phyloP scores from a whole-genome alignment of 257 asterid species.

The Solanum commersonii region DNA sequence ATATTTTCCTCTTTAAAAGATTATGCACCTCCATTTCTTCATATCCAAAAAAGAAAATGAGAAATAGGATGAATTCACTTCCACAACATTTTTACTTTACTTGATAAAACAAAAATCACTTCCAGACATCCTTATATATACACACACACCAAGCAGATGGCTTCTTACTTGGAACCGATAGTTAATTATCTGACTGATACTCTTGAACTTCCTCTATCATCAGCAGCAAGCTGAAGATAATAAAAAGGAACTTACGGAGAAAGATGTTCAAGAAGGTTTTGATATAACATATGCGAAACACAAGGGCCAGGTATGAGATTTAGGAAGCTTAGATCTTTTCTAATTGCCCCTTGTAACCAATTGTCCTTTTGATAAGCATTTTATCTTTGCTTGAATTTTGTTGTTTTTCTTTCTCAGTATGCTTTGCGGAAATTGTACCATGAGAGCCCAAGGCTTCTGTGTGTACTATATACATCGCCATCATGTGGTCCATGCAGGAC shows the following conservation, averaged over 20 bases:
- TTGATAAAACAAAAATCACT: neutral
- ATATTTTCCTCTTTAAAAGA: neutral
- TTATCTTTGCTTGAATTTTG: neutral
- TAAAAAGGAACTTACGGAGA: constrained; percentile 76
- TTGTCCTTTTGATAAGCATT: neutral
- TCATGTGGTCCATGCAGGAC: constrained; percentile 99
- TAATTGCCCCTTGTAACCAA: neutral
- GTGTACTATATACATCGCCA: constrained; percentile 82
- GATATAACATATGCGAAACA: constrained; percentile 80
- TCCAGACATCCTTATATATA: neutral
- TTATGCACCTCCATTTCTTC: neutral
- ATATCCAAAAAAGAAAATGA: neutral
- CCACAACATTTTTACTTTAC: neutral
- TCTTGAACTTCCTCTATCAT: neutral
- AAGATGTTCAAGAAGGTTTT: constrained; percentile 75
- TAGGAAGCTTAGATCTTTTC: neutral
- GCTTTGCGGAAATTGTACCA: constrained; percentile 91
- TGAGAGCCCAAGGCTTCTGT: constrained; percentile 78
- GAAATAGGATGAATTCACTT: neutral
- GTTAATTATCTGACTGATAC: neutral
- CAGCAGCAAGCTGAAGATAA: constrained; percentile 83
- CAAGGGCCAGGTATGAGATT: constrained; percentile 68
- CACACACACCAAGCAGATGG: neutral
- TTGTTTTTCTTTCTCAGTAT: constrained; percentile 47
- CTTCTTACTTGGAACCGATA: neutral